Conservation (phyloP, 1,284 basidiomycete genomes). For the Jaminaea rosea region DNA sequence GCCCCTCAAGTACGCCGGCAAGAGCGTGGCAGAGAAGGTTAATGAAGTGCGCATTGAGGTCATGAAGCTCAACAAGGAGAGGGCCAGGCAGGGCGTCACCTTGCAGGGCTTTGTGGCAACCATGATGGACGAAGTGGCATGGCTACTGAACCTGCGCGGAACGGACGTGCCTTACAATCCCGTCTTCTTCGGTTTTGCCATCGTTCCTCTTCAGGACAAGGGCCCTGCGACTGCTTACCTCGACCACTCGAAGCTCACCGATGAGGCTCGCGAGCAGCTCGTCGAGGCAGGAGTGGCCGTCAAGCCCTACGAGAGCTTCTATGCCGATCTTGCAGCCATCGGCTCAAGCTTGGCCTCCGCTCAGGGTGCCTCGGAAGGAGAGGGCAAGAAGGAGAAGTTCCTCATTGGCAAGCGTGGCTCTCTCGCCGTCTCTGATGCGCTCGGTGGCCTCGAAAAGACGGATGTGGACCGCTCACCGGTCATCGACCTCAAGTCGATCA, state of each 20-base stretch:
- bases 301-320: constrained; percentile 56
- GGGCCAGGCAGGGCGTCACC: constrained; percentile 9
- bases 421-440: constrained; percentile 39
- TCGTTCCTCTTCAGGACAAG: constrained; percentile 59
- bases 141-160: constrained; percentile 90
- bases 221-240: constrained; percentile 61
- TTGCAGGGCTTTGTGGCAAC: constrained; percentile 32
- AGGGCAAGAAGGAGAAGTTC: constrained; percentile 19
- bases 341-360: constrained; percentile 14
- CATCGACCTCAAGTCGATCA: constrained; percentile 75
- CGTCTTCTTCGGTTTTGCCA: constrained; percentile 88
- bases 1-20: constrained; percentile 61
- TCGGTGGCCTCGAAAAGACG: constrained; percentile 34
- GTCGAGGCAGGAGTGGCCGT: constrained; percentile 65
- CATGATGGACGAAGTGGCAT: constrained; percentile 45
- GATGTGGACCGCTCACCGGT: constrained; percentile 53
- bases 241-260: constrained; percentile 58
- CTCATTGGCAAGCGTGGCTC: constrained; percentile 39
- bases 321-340: constrained; percentile 29
- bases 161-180: constrained; percentile 83
- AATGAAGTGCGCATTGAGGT: constrained; percentile 33
- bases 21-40: constrained; percentile 25
- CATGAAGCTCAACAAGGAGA: constrained; percentile 14
- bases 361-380: constrained; percentile 5
- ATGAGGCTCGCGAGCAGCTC: constrained; percentile 57